Conservation (phyloP, 176 grass and related monocot species). For the Coix lacrymajobi region DNA sequence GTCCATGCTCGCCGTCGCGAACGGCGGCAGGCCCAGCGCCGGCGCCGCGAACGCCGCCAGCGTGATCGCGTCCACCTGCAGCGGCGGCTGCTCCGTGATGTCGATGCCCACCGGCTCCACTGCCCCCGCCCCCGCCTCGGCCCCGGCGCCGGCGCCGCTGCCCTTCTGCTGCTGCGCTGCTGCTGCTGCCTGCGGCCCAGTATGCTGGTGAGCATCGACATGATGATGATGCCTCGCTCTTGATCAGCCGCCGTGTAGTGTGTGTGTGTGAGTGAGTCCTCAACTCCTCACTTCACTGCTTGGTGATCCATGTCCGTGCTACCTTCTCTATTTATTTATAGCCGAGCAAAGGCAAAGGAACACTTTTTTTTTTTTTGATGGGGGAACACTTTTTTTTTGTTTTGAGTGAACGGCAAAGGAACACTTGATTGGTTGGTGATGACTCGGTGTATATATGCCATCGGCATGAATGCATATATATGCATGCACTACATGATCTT, state of each 20-base stretch:
- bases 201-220: slow-evolving; percentile 48
- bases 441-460: neutral
- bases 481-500: neutral
- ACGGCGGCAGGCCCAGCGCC: slow-evolving; percentile 15
- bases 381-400: too few species aligned
- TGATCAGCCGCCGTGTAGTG: neutral
- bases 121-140: neutral
- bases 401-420: too few species aligned
- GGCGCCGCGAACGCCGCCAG: slow-evolving; percentile 3
- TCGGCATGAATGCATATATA: neutral
- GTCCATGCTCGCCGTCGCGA: slow-evolving; percentile 60
- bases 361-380: too few species aligned
- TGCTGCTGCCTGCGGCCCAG: slow-evolving; percentile 23
- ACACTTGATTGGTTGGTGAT: neutral
- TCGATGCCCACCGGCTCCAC: slow-evolving; percentile 22
- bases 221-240: neutral
- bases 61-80: slow-evolving; percentile 35
- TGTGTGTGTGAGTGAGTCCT: neutral
- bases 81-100: slow-evolving; percentile 19
- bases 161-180: neutral
- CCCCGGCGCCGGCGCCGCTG: too few species aligned
- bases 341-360: neutral
- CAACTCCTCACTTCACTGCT: neutral
- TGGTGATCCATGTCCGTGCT: neutral
- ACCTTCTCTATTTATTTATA: slow-evolving; percentile 25